Conservation (phyloP, 306 rosid species). For the Dryas drummondii region DNA sequence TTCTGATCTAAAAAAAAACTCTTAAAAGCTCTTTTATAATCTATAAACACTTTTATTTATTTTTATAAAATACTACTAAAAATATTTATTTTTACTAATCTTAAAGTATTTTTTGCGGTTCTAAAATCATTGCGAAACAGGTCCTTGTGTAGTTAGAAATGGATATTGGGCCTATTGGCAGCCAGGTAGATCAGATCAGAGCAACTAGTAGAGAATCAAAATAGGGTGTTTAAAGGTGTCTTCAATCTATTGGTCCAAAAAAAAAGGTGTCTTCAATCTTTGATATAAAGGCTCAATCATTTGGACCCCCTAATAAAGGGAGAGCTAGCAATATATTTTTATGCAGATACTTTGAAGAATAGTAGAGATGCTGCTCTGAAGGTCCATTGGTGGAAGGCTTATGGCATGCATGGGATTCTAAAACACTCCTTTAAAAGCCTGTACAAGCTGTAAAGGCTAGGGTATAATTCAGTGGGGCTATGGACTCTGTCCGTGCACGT, state of each 20-base stretch:
- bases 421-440: slow-evolving; percentile 1
- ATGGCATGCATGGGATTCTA: background rate
- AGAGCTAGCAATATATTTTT: background rate
- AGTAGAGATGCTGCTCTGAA: background rate
- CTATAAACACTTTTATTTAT: too few relatives aligned
- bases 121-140: too few relatives aligned
- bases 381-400: too few relatives aligned
- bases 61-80: too few relatives aligned
- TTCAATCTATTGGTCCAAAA: background rate
- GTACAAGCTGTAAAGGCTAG: slow-evolving; percentile 3
- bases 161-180: background rate
- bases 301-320: background rate
- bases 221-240: background rate
- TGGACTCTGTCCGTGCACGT: background rate
- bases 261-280: background rate
- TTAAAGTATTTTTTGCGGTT: too few relatives aligned
- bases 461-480: background rate
- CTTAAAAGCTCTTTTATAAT: too few relatives aligned
- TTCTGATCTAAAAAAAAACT: too few relatives aligned
- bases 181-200: background rate
- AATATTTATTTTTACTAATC: too few relatives aligned
- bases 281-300: background rate
- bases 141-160: too few relatives aligned
- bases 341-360: background rate
- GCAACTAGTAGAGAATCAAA: background rate